Evolutionary conservation across 129 eudicot genomes (phyloP), one percentile per base, ranked within the genome.

Genomic region (Pittosporum tobira): DNA sequence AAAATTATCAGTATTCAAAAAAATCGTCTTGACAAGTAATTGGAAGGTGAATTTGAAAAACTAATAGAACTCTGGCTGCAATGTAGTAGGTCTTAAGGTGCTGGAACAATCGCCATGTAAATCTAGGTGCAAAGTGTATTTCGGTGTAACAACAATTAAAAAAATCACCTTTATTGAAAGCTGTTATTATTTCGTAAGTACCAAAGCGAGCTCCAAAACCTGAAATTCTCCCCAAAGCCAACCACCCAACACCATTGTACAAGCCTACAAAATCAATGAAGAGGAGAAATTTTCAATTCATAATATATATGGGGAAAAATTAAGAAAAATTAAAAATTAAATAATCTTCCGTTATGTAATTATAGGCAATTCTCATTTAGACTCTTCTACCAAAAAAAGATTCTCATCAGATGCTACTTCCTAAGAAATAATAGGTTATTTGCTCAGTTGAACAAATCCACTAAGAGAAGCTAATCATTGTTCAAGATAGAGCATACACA

Each of bases 131-230:
- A 31, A 30, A 31, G 61, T 18, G n/a, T 45, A 45, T 9, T 30
- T 56, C 9, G 19, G 38, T n/a, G 63, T 63, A 67, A 72, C 59
- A 49, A 37, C 37, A 62, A 67, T 51, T 62, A 58, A 57, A 31
- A 65, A 36, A 52, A 59, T 72, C n/a, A 88, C 96, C 96, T 91
- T 91, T 91, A 64, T 67, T 83, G 61, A 80, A 86, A 59, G 96
- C 96, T 28, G 98, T 80, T 57, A 91, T 43, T 61, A 91, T 69
- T 70, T 91, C 98, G 63, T 91, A 86, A 68, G 87, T 73, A 60
- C 98, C 98, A 68, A 86, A 91, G 54, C 96, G 94, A 49, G 73
- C 76, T 54, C 96, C 98, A 48, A 86, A 47, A 25, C 96, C 82
- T 13, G 70, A 67, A 57, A 78, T 67, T 63, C 96, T 86, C 54